Percentiles rank a stretch among this genome's conserved stretches.
Conservation (phyloP, 331 rosid species). For the Phaseolus coccineus region DNA sequence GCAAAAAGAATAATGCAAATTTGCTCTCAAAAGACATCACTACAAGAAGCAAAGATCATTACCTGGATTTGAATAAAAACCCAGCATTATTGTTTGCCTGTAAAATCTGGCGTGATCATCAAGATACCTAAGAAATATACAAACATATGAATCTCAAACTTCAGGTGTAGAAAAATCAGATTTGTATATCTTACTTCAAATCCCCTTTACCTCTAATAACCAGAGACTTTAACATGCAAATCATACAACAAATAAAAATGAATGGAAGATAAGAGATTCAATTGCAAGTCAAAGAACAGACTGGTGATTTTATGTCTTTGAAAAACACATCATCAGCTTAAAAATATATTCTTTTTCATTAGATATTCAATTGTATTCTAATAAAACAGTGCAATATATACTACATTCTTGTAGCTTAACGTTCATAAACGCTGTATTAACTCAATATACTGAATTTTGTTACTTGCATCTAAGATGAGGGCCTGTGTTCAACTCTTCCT, state of each 20-base stretch:
- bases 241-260: conserved; percentile 37
- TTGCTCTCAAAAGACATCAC: conserved; percentile 12
- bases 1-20: conserved; percentile 11
- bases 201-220: conserved; percentile 19
- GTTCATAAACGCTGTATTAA: neutral
- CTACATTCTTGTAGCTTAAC: too few relatives aligned
- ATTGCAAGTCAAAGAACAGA: conserved; percentile 21
- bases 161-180: neutral
- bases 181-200: neutral
- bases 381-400: conserved; percentile 15
- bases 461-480: neutral
- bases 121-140: conserved; percentile 66
- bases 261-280: conserved; percentile 31
- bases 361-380: conserved; percentile 11
- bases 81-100: conserved; percentile 86
- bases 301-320: conserved; percentile 1
- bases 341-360: neutral
- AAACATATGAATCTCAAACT: conserved; percentile 32
- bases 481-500: neutral
- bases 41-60: conserved; percentile 31
- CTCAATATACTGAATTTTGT: conserved; percentile 11
- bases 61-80: conserved; percentile 81
- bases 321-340: conserved; percentile 21
- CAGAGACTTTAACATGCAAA: conserved; percentile 22
- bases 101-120: conserved; percentile 76